These are phyloP conservation scores for Stagonosporopsis tanaceti DNA, from an alignment of 2,329 filamentous ascomycete species.

Conservation along the genomic window DNA sequence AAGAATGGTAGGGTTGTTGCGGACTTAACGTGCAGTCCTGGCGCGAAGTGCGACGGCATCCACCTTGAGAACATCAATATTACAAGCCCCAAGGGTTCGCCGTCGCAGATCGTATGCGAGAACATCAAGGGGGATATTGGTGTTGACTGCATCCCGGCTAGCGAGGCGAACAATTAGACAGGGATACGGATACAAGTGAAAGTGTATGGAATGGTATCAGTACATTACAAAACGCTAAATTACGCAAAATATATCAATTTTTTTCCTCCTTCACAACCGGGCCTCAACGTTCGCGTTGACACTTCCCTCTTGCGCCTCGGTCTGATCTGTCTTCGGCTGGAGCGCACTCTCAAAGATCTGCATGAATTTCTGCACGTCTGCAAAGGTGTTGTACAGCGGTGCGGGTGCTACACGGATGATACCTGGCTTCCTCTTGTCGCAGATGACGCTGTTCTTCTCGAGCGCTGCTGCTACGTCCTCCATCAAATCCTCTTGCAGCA, in stretches of 20 bases:
- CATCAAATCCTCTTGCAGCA: constrained; percentile 72
- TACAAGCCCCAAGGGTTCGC: constrained; percentile 57
- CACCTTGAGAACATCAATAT: constrained; percentile 64
- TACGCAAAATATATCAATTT: not conserved
- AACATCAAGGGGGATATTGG: constrained; percentile 54
- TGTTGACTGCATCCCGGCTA: constrained; percentile 48
- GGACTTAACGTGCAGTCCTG: constrained; percentile 64
- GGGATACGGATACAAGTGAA: not conserved
- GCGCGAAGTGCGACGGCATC: constrained; percentile 65
- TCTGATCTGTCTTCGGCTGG: constrained; percentile 16
- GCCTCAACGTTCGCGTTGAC: constrained; percentile 16
- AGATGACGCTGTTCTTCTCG: constrained; percentile 73
- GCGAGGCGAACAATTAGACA: constrained; percentile 35
- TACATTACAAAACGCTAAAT: constrained; percentile 15
- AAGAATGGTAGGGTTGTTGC: constrained; percentile 64
- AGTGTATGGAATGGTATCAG: constrained; percentile 6
- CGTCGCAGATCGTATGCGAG: constrained; percentile 58
- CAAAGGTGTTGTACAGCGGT: constrained; percentile 82
- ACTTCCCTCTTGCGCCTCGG: not conserved
- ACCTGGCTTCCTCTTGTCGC: constrained; percentile 84
- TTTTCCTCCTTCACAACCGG: not conserved
- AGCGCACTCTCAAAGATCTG: constrained; percentile 59
- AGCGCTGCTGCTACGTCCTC: constrained; percentile 71
- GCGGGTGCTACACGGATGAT: constrained; percentile 85
- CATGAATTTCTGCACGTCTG: constrained; percentile 65